Conservation (phyloP, 257 asterid species). For the Solanum pinnatisectum region DNA sequence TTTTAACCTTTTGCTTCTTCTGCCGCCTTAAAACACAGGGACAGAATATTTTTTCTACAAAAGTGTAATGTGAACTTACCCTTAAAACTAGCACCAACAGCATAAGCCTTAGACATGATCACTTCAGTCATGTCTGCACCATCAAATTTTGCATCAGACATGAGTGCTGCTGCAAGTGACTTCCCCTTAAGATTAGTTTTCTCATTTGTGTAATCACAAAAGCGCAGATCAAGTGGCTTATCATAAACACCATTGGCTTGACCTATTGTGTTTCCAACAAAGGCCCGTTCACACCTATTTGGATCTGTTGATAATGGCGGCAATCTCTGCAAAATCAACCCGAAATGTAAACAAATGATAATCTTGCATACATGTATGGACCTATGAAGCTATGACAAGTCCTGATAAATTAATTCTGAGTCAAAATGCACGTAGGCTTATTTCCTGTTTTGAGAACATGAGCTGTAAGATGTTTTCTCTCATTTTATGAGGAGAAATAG, state of each 20-base stretch:
- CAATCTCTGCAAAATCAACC: slow-evolving; percentile 55
- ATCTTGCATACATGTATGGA: background rate
- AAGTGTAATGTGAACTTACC: slow-evolving; percentile 25
- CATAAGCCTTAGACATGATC: slow-evolving; percentile 94
- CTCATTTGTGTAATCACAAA: slow-evolving; percentile 84
- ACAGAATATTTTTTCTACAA: background rate
- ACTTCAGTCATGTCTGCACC: slow-evolving; percentile 97
- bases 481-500: background rate
- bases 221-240: slow-evolving; percentile 91
- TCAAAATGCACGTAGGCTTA: background rate
- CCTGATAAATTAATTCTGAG: background rate
- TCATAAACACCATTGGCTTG: slow-evolving; percentile 99
- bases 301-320: slow-evolving; percentile 92
- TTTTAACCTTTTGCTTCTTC: background rate
- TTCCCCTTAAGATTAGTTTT: slow-evolving; percentile 90
- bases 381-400: too few relatives aligned
- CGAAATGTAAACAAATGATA: background rate
- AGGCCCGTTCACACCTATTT: slow-evolving; percentile 83
- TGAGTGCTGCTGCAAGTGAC: slow-evolving; percentile 83
- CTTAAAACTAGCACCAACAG: slow-evolving; percentile 90
- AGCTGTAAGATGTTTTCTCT: background rate
- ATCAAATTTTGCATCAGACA: slow-evolving; percentile 95
- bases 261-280: slow-evolving; percentile 84
- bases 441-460: background rate
- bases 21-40: background rate